Percentiles rank a stretch among this genome's conserved stretches.
These are phyloP conservation scores for Tuber umbilicatum DNA, from an alignment of 495 filamentous ascomycete species.

Conservation along the genomic window DNA sequence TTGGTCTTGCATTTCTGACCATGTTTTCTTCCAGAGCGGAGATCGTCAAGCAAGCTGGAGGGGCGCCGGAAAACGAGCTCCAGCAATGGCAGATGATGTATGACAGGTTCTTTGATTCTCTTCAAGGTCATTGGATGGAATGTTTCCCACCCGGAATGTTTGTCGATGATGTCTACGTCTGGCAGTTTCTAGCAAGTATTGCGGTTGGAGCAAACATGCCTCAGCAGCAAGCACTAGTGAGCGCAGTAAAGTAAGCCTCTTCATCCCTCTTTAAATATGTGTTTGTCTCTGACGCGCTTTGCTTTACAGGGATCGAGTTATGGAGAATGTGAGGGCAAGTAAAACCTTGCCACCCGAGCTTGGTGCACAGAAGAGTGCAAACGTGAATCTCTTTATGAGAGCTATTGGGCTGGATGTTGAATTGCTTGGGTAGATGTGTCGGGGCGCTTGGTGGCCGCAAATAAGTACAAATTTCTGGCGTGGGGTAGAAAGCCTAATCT, in stretches of 20 bases:
- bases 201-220: conserved; percentile 86
- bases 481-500: neutral
- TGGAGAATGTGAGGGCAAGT: conserved; percentile 83
- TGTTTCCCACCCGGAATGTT: conserved; percentile 83
- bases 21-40: conserved; percentile 93
- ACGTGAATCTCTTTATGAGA: conserved; percentile 97
- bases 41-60: conserved; percentile 73
- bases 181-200: conserved; percentile 93
- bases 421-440: conserved; percentile 58
- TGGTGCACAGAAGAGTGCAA: conserved; percentile 68
- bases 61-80: conserved; percentile 64
- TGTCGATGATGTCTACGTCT: conserved; percentile 87
- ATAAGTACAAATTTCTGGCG: neutral
- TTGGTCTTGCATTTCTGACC: conserved; percentile 82
- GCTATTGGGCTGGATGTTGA: conserved; percentile 97
- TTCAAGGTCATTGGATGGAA: conserved; percentile 72
- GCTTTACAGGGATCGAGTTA: conserved; percentile 68
- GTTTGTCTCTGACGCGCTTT: conserved; percentile 1
- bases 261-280: neutral
- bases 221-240: conserved; percentile 86
- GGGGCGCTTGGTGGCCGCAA: neutral
- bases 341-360: conserved; percentile 84
- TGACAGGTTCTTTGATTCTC: conserved; percentile 73
- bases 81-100: conserved; percentile 76
- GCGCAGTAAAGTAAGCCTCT: conserved; percentile 74